Evolutionary conservation across 164 flowering plant genomes (phyloP), one percentile per base, ranked within the genome.

Genomic region (Euptelea pleiosperma): DNA sequence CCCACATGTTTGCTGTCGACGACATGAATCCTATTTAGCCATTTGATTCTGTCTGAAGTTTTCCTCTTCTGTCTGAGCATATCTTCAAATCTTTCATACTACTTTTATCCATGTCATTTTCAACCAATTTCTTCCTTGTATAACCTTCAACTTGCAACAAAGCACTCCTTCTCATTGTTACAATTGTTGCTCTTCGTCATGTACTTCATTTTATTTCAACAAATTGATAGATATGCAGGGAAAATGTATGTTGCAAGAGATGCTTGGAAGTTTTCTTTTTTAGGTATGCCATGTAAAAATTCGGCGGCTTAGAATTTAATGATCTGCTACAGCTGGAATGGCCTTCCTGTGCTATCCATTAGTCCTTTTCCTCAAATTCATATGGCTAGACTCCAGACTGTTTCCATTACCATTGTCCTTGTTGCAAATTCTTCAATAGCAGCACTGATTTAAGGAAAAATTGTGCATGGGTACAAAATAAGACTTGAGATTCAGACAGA

Each of bases 251-350:
- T 62, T 62, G 19, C 73, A 70, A 15, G 73, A 73, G 30, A 43
- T 53, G 61, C 73, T 84, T 47, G 65, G 26, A 62, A 52, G 47
- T 35, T 64, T 79, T 16, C 77, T 83, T 58, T 62, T 74, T 6
- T n/a, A n/a, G 49, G 22, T 22, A 81, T 81, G 82, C 60, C 65
- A 0, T 41, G 35, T 25, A 79, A 66, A 58, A 79, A 75, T 48
- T 60, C 81, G 52, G 83, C 77, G 28, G 72, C 78, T 8, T 81
- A 85, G 89, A 83, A 83, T 71, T 77, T 78, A 10, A 68, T 80
- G 40, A 75, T 79, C 15, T 72, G 85, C 62, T 79, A 70, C 57
- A 50, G 45, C 48, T 43, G 60, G 16, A 83, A 77, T 54, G 73
- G 69, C 15, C 66, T 64, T 9, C 79, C 81, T 3, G 84, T 72